A percentile compares a stretch with the other conserved stretches of the same genome.
Evolutionary conservation across 2,329 filamentous ascomycete genomes (phyloP).

Genomic region (Sclerotinia trifoliorum): DNA sequence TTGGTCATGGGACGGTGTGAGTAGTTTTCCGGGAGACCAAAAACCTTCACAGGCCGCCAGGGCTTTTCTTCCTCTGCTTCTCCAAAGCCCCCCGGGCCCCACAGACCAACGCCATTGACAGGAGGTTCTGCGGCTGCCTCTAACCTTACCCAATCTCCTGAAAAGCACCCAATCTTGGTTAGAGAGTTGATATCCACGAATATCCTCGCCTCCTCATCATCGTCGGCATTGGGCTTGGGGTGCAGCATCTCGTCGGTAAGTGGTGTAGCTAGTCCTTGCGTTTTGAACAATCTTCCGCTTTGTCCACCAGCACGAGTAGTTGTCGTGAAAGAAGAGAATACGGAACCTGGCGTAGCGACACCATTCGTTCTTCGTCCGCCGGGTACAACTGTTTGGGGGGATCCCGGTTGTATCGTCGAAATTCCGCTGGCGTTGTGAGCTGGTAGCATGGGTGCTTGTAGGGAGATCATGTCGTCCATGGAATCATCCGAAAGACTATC

Average conservation of each 20-base stretch:
- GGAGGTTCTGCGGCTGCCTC: slow-evolving; percentile 75
- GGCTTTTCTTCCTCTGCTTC: slow-evolving; percentile 57
- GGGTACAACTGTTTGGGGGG: slow-evolving; percentile 67
- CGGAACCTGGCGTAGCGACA: slow-evolving; percentile 77
- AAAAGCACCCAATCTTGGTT: slow-evolving; percentile 91
- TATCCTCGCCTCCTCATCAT: slow-evolving; percentile 85
- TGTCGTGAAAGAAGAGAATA: slow-evolving; percentile 84
- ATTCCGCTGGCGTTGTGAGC: slow-evolving; percentile 76
- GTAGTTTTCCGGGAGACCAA: slow-evolving; percentile 78
- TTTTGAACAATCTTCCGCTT: slow-evolving; percentile 78
- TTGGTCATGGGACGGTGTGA: slow-evolving; percentile 59
- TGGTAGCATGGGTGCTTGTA: slow-evolving; percentile 75
- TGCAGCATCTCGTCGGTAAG: slow-evolving; percentile 80
- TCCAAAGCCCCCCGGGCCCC: slow-evolving; percentile 66
- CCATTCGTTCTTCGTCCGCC: slow-evolving; percentile 64
- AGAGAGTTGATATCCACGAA: slow-evolving; percentile 87
- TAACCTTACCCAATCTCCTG: slow-evolving; percentile 91
- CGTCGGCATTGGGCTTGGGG: slow-evolving; percentile 71
- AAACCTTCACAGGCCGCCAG: slow-evolving; percentile 86
- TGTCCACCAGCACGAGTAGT: slow-evolving; percentile 73
- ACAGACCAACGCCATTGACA: slow-evolving; percentile 62
- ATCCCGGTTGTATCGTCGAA: slow-evolving; percentile 76
- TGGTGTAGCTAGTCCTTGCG: slow-evolving; percentile 68
- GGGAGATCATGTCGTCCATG: slow-evolving; percentile 88
- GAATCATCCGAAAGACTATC: slow-evolving; percentile 86